A percentile compares a stretch with the other conserved stretches of the same genome.
phyloP scores from a whole-genome alignment of 805 yeast genomes.

The Diddensiella caesifluorescens region DNA sequence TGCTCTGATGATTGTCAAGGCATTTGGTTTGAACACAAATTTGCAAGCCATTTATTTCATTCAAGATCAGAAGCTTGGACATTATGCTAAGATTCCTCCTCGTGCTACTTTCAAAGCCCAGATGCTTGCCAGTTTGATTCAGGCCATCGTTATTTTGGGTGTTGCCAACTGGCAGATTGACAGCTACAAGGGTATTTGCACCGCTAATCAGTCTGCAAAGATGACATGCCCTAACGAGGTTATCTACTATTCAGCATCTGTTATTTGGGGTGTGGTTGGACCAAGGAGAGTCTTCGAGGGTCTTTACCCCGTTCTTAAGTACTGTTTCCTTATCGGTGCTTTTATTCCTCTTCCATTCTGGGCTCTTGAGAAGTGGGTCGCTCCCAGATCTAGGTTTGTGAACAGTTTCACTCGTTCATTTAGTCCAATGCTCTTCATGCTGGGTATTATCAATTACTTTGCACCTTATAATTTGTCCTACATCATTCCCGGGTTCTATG shows the following conservation, averaged over 20 bases:
- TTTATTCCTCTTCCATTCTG: constrained; percentile 17
- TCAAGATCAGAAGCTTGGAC: constrained; percentile 48
- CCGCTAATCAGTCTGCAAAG: constrained; percentile 34
- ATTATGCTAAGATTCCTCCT: constrained; percentile 39
- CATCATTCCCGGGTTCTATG: constrained; percentile 37
- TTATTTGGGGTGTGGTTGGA: constrained; percentile 40
- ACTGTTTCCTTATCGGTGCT: constrained; percentile 57
- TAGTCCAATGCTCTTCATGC: constrained; percentile 16
- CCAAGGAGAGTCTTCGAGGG: constrained; percentile 43
- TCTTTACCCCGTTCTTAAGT: constrained; percentile 50
- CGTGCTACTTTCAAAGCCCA: constrained; percentile 37
- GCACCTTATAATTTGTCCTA: constrained; percentile 40
- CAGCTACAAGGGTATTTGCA: constrained; percentile 38
- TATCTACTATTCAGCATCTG: constrained; percentile 41
- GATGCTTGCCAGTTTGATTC: constrained; percentile 39
- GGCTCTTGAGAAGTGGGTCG: background rate
- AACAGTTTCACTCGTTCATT: constrained; percentile 9
- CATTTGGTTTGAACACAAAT: constrained; percentile 38
- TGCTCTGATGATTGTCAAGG: constrained; percentile 49
- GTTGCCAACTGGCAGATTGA: constrained; percentile 33
- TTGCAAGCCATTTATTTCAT: constrained; percentile 59
- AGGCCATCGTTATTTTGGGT: constrained; percentile 29
- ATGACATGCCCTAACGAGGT: constrained; percentile 33
- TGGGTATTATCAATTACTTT: constrained; percentile 35
- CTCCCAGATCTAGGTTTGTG: background rate